phyloP scores from a whole-genome alignment of 2,329 filamentous ascomycete genomes.

The Penicillium sp. region DNA sequence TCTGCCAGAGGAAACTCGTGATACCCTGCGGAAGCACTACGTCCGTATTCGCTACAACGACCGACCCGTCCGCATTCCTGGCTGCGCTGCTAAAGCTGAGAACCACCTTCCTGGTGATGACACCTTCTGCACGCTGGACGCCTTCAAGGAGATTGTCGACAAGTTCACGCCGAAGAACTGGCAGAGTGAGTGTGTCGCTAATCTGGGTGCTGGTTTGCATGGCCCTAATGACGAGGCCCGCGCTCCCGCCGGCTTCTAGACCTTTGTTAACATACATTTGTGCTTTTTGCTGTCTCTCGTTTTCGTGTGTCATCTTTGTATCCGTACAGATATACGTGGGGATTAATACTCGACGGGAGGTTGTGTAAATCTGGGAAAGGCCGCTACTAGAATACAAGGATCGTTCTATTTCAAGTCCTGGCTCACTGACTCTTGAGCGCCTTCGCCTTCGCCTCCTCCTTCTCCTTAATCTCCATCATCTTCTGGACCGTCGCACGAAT shows the following conservation, averaged over 20 bases:
- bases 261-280: slow-evolving; percentile 1
- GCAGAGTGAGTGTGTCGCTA: slow-evolving; percentile 63
- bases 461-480: slow-evolving; percentile 14
- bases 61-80: slow-evolving; percentile 74
- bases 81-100: slow-evolving; percentile 68
- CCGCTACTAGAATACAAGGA: not conserved
- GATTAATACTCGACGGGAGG: slow-evolving; percentile 6
- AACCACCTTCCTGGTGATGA: slow-evolving; percentile 87
- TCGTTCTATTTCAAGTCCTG: not conserved
- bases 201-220: slow-evolving; percentile 57
- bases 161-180: slow-evolving; percentile 83
- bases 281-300: slow-evolving; percentile 1
- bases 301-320: not conserved
- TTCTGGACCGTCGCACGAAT: slow-evolving; percentile 13
- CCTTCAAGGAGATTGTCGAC: slow-evolving; percentile 91
- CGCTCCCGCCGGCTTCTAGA: slow-evolving; percentile 41
- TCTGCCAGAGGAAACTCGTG: slow-evolving; percentile 30
- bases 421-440: slow-evolving; percentile 12
- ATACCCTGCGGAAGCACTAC: slow-evolving; percentile 65
- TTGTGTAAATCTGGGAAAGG: slow-evolving; percentile 4
- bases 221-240: slow-evolving; percentile 45
- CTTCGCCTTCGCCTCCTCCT: slow-evolving; percentile 6
- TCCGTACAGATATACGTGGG: slow-evolving; percentile 10
- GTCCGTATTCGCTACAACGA: slow-evolving; percentile 94
- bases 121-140: slow-evolving; percentile 85